Percentiles rank a stretch among this genome's conserved stretches.
Evolutionary conservation across 805 yeast species (phyloP).

Genomic region (Yamadazyma paraphyllophila): DNA sequence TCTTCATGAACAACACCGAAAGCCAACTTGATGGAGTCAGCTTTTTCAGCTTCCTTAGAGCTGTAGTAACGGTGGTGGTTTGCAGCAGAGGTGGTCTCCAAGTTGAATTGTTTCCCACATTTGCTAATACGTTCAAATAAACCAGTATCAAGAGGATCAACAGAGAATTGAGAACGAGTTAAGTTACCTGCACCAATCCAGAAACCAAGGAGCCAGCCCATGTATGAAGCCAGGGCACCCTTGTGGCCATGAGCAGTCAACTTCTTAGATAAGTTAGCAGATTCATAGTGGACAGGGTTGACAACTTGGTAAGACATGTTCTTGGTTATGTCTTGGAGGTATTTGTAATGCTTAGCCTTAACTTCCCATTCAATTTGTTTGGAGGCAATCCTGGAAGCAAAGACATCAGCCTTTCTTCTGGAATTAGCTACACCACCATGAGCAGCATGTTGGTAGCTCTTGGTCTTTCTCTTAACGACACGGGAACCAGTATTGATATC

Average conservation of each 20-base stretch:
- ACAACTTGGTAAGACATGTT: slow-evolving; percentile 30
- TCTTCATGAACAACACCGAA: slow-evolving; percentile 5
- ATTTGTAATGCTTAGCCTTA: slow-evolving; percentile 37
- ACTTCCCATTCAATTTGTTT: slow-evolving; percentile 33
- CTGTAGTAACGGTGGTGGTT: slow-evolving; percentile 5
- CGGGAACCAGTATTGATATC: slow-evolving; percentile 15
- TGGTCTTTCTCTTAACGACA: slow-evolving; percentile 22
- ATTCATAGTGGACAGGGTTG: slow-evolving; percentile 35
- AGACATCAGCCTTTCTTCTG: slow-evolving; percentile 18
- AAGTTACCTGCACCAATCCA: slow-evolving; percentile 39
- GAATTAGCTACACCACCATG: slow-evolving; percentile 21
- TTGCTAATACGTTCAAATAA: slow-evolving; percentile 23
- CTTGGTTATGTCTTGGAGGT: slow-evolving; percentile 26
- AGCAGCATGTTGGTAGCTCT: slow-evolving; percentile 17
- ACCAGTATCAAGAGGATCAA: slow-evolving; percentile 24
- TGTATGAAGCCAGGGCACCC: slow-evolving; percentile 19
- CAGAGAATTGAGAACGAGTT: slow-evolving; percentile 24
- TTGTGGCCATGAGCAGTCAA: slow-evolving; percentile 20
- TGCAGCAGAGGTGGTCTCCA: slow-evolving; percentile 1
- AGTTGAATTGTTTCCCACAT: slow-evolving; percentile 13
- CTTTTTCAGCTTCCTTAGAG: neutral
- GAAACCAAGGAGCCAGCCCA: slow-evolving; percentile 41
- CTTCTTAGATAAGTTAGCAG: slow-evolving; percentile 25
- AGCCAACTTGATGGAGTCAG: slow-evolving; percentile 5
- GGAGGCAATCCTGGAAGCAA: slow-evolving; percentile 14